A percentile compares a stretch with the other conserved stretches of the same genome.
These are phyloP conservation scores for Phallus indusiatus DNA, from an alignment of 768 basidiomycete species.

Conservation along the genomic window DNA sequence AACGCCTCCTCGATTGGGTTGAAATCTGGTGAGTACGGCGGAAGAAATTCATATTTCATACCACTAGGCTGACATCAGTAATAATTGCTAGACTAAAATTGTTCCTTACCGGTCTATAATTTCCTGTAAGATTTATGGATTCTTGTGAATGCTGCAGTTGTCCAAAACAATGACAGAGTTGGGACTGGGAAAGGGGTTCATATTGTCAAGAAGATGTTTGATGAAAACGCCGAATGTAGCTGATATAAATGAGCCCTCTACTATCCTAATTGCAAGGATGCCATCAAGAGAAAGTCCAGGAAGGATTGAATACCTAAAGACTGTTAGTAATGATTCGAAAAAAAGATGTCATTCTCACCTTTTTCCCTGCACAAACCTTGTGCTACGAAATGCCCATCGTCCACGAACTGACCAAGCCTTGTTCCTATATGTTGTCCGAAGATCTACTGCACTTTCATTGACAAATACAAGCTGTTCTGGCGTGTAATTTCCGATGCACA, in stretches of 20 bases:
- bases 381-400: slow-evolving; percentile 12
- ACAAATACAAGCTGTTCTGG: slow-evolving; percentile 19
- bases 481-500: slow-evolving; percentile 7
- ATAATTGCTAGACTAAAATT: not conserved
- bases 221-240: slow-evolving; percentile 16
- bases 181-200: slow-evolving; percentile 11
- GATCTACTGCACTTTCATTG: slow-evolving; percentile 19
- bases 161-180: slow-evolving; percentile 12
- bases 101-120: not conserved
- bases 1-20: slow-evolving; percentile 34
- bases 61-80: slow-evolving; percentile 1
- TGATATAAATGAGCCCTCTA: slow-evolving; percentile 15
- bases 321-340: not conserved
- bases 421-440: slow-evolving; percentile 15
- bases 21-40: slow-evolving; percentile 31
- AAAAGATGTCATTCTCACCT: slow-evolving; percentile 7
- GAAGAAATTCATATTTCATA: slow-evolving; percentile 18
- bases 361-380: slow-evolving; percentile 16
- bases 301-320: slow-evolving; percentile 18
- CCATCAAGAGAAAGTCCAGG: slow-evolving; percentile 20
- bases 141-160: slow-evolving; percentile 12
- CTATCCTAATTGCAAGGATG: slow-evolving; percentile 14
- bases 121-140: slow-evolving; percentile 4
- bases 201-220: slow-evolving; percentile 10
- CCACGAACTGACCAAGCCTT: slow-evolving; percentile 18